Evolutionary conservation across 805 yeast species (phyloP).

Genomic region (Candida tammaniensis): DNA sequence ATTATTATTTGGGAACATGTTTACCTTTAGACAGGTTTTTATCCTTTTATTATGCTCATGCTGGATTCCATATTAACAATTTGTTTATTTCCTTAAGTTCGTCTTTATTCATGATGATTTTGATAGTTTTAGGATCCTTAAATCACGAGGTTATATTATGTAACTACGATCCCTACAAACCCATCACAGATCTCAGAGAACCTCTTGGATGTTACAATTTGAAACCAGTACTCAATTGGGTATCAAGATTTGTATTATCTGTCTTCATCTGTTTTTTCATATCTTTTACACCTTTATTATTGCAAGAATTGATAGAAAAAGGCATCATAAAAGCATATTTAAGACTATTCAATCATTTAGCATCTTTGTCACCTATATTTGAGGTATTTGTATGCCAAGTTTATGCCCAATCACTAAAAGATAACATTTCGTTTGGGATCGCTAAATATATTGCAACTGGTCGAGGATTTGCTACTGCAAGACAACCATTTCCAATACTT

Average conservation of each 20-base stretch:
- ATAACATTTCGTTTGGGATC: slow-evolving; percentile 84
- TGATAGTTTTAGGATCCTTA: slow-evolving; percentile 77
- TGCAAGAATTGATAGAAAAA: slow-evolving; percentile 85
- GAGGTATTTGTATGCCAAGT: slow-evolving; percentile 96
- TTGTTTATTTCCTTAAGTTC: slow-evolving; percentile 82
- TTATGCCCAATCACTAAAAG: slow-evolving; percentile 73
- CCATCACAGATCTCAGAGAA: slow-evolving; percentile 66
- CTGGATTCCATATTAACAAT: slow-evolving; percentile 93
- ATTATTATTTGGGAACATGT: slow-evolving; percentile 85
- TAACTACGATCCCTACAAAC: slow-evolving; percentile 58
- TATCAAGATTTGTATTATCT: slow-evolving; percentile 80
- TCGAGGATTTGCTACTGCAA: slow-evolving; percentile 85
- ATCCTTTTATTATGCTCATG: slow-evolving; percentile 94
- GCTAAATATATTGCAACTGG: slow-evolving; percentile 93
- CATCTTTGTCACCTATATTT: slow-evolving; percentile 84
- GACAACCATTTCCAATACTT: slow-evolving; percentile 67
- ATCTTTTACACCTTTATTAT: slow-evolving; percentile 80
- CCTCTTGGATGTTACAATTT: slow-evolving; percentile 88
- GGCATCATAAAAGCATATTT: slow-evolving; percentile 73
- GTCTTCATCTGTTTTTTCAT: slow-evolving; percentile 92
- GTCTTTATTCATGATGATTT: slow-evolving; percentile 78
- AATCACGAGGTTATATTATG: slow-evolving; percentile 72
- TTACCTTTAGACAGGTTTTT: slow-evolving; percentile 85
- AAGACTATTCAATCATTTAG: slow-evolving; percentile 71
- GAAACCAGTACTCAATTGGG: slow-evolving; percentile 87